phyloP scores from a whole-genome alignment of 345 rosid species.

The Dipteronia dyeriana region DNA sequence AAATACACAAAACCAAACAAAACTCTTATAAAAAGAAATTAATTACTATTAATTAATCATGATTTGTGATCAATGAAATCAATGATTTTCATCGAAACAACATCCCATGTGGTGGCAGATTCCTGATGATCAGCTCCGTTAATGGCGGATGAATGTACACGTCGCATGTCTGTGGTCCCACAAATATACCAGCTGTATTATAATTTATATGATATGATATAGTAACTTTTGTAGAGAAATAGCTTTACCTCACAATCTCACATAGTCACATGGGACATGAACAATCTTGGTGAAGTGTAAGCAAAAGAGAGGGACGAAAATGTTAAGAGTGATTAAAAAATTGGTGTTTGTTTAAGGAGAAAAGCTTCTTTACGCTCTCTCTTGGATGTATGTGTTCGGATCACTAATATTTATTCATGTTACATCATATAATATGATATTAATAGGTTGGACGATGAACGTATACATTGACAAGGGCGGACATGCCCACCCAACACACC shows the following conservation, averaged over 20 bases:
- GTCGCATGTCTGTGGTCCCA: slow-evolving; percentile 21
- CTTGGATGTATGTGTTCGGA: neutral
- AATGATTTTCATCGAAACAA: neutral
- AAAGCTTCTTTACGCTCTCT: too few species aligned
- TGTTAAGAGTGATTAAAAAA: neutral
- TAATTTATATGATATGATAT: neutral
- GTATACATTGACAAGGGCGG: too few species aligned
- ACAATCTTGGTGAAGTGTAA: neutral
- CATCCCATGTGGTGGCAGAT: slow-evolving; percentile 31
- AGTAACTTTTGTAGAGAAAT: neutral
- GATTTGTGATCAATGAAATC: neutral
- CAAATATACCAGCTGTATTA: slow-evolving; percentile 11
- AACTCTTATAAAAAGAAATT: neutral
- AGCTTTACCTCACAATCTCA: neutral
- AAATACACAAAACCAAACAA: neutral
- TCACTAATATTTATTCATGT: too few species aligned
- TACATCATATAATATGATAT: too few species aligned
- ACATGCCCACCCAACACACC: too few species aligned
- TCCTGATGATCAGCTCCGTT: slow-evolving; percentile 22
- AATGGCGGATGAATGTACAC: slow-evolving; percentile 12
- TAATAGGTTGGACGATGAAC: too few species aligned
- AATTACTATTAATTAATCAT: neutral
- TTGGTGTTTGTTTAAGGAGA: neutral
- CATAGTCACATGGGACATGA: neutral
- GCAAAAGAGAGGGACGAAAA: neutral